These are phyloP conservation scores for Globisporangium spiculum DNA, from an alignment of 352 stramenopile species.

Conservation along the genomic window DNA sequence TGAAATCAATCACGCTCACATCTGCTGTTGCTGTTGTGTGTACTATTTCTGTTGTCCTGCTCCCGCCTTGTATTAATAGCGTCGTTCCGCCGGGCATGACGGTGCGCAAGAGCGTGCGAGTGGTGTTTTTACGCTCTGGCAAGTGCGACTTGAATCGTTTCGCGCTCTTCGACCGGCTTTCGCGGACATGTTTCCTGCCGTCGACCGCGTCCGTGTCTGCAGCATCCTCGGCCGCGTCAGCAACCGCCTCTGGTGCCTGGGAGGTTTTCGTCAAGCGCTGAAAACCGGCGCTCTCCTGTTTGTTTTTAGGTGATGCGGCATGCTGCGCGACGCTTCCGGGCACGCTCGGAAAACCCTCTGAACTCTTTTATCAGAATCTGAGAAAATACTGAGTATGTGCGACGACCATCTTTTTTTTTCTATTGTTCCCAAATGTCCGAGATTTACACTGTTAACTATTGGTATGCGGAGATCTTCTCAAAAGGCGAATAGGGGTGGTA, in stretches of 20 bases:
- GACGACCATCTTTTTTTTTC: no score
- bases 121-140: constrained; percentile 48
- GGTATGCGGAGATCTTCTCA: no score
- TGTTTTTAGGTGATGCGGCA: constrained; percentile 1
- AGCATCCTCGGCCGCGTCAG: background rate
- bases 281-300: constrained; percentile 16
- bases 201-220: background rate
- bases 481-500: no score
- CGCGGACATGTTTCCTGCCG: constrained; percentile 62
- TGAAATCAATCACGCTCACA: background rate
- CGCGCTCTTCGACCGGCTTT: constrained; percentile 55
- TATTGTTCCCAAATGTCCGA: no score
- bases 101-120: constrained; percentile 57
- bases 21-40: background rate
- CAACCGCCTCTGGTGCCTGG: constrained; percentile 16
- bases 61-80: constrained; percentile 17
- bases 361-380: no score
- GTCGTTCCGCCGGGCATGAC: constrained; percentile 45
- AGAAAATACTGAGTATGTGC: no score
- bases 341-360: background rate
- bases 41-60: background rate
- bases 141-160: constrained; percentile 43
- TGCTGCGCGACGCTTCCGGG: constrained; percentile 25
- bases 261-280: constrained; percentile 28
- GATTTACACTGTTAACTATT: no score